Base-by-base conservation (phyloP, 768 basidiomycete species). In the Kwoniella europaea region DNA sequence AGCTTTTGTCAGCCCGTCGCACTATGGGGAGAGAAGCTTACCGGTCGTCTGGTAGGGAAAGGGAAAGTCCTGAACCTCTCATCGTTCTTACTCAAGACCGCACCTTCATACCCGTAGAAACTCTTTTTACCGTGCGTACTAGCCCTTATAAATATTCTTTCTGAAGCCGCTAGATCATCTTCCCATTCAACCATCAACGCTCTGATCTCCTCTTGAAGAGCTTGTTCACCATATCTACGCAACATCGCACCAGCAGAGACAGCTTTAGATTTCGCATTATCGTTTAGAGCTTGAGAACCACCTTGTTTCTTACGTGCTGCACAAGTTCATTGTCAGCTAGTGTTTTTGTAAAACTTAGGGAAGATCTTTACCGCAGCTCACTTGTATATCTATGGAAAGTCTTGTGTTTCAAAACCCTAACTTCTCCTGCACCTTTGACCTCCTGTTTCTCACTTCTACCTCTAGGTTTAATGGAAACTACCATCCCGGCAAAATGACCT, bases 331-430 rank as follows among this genome's bases (percentile, higher is more conserved):
- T 24, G 24, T 24, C 24, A 24, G 24, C 24, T 24, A 24, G 24
- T 24, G 24, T 24, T 24, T 24, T 24, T 24, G 24, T 24, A 24
- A 24, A 24, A 24, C 24, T 24, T 24, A 24, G 24, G 24, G 24
- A 24, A 24, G 24, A 24, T 24, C 24, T 24, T 24, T 24, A 24
- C 24, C 24, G 24, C 24, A 3, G 87, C 92, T 76, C 74, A 97
- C 95, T 98, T 0, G 97, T 99, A 82, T 99, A 99, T 1, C 97
- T 90, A 83, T 98, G 97, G 82, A 98, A 98, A 1, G 97, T 98
- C 84, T 98, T 99, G 79, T 94, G 93, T 73, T 86, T 86, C 53
- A 99, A 73, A 1, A 98, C 88, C 62, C 80, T 72, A 2, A 84
- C 71, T 20, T 83, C 82, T 2, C 82, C 84, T 2, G 82, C 82